Evolutionary conservation across 148 eudicot genomes (phyloP), one percentile per base, ranked within the genome.

Genomic region (Persicaria tinctoria): DNA sequence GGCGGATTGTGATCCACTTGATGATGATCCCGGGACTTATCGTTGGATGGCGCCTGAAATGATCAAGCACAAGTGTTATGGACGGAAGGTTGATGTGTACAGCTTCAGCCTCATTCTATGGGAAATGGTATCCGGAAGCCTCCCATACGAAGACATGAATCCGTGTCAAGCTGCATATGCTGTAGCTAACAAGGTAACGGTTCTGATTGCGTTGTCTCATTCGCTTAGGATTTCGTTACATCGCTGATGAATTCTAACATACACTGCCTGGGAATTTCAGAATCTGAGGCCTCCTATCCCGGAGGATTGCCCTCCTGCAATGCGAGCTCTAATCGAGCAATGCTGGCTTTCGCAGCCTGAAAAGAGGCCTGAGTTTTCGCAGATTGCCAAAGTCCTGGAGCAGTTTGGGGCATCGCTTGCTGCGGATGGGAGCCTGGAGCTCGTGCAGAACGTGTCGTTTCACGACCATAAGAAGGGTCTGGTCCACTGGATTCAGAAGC

Each of bases 31-130:
- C 5, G 98, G 98, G 60, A 91, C 98, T 23, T 94, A 90, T 74
- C 91, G 97, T 59, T 94, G 98, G 98, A 94, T 94, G 98, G 98
- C 98, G 5, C 98, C 98, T 8, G 98, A 94, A 83, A 90, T 94
- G 98, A 90, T 94, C 75, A 88, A 83, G 75, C 89, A 87, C 41
- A 91, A 90, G 74, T 81, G 82, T 0, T 91, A 94, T 84, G 96
- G 92, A 13, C 75, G 84, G 32, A 94, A 91, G 84, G 92, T 94
- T 17, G 98, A 94, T 79, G 96, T 92, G 20, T 94, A 94, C 56
- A 85, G 98, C 63, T 94, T 94, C 77, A 97, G 97, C 9, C 90
- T 94, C 74, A 87, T 94, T 18, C 76, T 94, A 64, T 89, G 93
- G 96, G 97, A 94, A 76, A 74, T 94, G 88, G 86, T 90, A 41